A percentile compares a stretch with the other conserved stretches of the same genome.
These are phyloP conservation scores for Austroboletus niveus DNA, from an alignment of 1,284 basidiomycete species.

Conservation along the genomic window DNA sequence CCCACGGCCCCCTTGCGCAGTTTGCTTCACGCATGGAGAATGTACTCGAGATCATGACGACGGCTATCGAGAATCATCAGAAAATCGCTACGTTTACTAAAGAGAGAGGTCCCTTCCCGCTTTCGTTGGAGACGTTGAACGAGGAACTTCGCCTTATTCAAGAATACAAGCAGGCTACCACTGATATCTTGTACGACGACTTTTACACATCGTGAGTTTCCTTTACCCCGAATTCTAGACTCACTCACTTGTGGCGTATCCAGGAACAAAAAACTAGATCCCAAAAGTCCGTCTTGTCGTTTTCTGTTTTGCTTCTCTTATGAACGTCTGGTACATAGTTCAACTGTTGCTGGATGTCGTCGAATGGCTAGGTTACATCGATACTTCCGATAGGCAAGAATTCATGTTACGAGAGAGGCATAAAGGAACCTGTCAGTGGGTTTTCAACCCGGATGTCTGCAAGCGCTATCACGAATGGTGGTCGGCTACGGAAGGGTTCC, in stretches of 20 bases:
- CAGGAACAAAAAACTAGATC: slow-evolving; percentile 20
- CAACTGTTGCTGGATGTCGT: slow-evolving; percentile 21
- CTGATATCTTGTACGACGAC: slow-evolving; percentile 19
- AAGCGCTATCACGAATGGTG: slow-evolving; percentile 24
- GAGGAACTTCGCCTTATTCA: slow-evolving; percentile 26
- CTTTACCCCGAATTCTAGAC: not conserved
- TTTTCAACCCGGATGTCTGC: slow-evolving; percentile 22
- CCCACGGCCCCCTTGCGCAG: slow-evolving; percentile 14
- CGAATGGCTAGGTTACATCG: slow-evolving; percentile 26
- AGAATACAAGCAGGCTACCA: slow-evolving; percentile 16
- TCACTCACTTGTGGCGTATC: not conserved
- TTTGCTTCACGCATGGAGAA: slow-evolving; percentile 26
- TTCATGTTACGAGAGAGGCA: slow-evolving; percentile 26
- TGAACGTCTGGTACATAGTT: slow-evolving; percentile 9
- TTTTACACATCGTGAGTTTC: slow-evolving; percentile 23
- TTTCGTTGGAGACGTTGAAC: slow-evolving; percentile 20
- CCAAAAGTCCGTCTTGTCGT: slow-evolving; percentile 20
- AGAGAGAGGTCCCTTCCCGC: slow-evolving; percentile 21
- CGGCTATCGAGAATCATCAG: slow-evolving; percentile 25
- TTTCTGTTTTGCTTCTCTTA: too few relatives aligned
- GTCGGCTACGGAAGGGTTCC: slow-evolving; percentile 18
- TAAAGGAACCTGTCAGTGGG: slow-evolving; percentile 26
- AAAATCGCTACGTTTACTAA: slow-evolving; percentile 7
- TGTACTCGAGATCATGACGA: slow-evolving; percentile 17
- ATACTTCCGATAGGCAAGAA: slow-evolving; percentile 24